Evolutionary conservation across 768 basidiomycete genomes (phyloP).

Genomic region (Boletus rufocinnamomeus): DNA sequence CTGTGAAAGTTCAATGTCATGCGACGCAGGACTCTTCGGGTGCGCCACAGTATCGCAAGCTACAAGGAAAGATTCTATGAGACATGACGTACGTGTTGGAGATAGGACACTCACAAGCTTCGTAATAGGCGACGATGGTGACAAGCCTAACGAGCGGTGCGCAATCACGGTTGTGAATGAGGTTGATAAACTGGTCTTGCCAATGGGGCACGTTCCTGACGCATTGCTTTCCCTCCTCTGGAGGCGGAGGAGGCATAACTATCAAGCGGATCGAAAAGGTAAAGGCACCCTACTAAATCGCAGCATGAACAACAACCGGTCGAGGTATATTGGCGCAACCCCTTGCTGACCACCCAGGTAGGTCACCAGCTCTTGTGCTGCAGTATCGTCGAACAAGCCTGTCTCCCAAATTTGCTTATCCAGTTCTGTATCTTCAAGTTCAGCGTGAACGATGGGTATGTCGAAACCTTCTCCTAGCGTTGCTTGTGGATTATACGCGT

Average conservation of each 20-base stretch:
- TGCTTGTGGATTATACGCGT: slow-evolving; percentile 21
- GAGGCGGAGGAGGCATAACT: not conserved
- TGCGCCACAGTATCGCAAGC: slow-evolving; percentile 5
- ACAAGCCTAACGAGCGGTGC: slow-evolving; percentile 24
- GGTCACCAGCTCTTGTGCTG: slow-evolving; percentile 14
- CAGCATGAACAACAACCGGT: slow-evolving; percentile 24
- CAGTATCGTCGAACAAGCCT: slow-evolving; percentile 22
- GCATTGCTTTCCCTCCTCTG: slow-evolving; percentile 26
- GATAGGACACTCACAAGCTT: slow-evolving; percentile 17
- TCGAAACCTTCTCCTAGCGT: slow-evolving; percentile 28
- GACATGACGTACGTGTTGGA: too few relatives aligned
- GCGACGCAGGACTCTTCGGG: not conserved
- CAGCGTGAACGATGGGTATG: slow-evolving; percentile 12
- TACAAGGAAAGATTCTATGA: not conserved
- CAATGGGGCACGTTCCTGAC: slow-evolving; percentile 18
- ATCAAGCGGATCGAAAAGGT: not conserved
- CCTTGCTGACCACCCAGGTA: slow-evolving; percentile 17
- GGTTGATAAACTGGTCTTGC: slow-evolving; percentile 9
- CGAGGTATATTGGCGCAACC: slow-evolving; percentile 21
- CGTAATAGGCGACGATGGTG: slow-evolving; percentile 24
- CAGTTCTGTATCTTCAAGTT: slow-evolving; percentile 6
- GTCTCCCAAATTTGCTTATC: slow-evolving; percentile 22
- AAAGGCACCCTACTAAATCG: slow-evolving; percentile 19
- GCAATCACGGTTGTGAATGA: slow-evolving; percentile 16
- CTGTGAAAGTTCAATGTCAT: not conserved